Evolutionary conservation across 352 stramenopile genomes (phyloP), one percentile per base, ranked within the genome.

Genomic region (Phytopythium helicoides): DNA sequence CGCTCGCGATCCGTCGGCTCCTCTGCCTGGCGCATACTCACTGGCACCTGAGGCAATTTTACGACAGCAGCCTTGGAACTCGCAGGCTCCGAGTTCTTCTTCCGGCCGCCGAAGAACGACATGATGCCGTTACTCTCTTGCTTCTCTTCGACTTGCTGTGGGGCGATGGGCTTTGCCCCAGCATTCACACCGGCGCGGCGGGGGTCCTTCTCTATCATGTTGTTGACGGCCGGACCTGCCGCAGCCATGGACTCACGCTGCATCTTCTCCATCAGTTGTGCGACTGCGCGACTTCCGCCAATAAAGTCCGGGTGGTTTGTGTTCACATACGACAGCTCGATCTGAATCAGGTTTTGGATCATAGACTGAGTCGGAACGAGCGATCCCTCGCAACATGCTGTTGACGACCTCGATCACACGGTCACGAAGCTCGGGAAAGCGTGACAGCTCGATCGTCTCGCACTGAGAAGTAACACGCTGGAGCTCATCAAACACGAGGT

Each of bases 291-390:
- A 56, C 89, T 98, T 36, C 96, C 97, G 46, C 96, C 97, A 54
- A 99, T 98, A 52, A 99, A 99, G 64, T 99, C 97, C 8, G 97
- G 97, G 76, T 99, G 98, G 66, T 97, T 98, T 19, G 97, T 99
- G 80, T 99, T 99, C 60, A 99, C 97, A 71, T 99, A 99, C 8
- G 97, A 95, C 54, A 99, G 69, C 78, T 99, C 98, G 59, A 99
- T 98, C 61, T 98, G 93, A 51, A 99, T 97, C 16, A 99, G 70
- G 67, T 99, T 99, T 22, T 89, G 83, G 52, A 99, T 97, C 96
- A 99, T 99, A 16, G 73, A 49, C 59, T 95, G 86, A 47, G 86
- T 94, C 12, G 86, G 83, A 12, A 76, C 48, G 33, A 94, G 72
- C 39, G 81, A 94, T 21, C 73, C n/a, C 68, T n/a, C 87, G 79